Evolutionary conservation across 2,329 filamentous ascomycete genomes (phyloP).

Genomic region (Dothideomycetes sp.): DNA sequence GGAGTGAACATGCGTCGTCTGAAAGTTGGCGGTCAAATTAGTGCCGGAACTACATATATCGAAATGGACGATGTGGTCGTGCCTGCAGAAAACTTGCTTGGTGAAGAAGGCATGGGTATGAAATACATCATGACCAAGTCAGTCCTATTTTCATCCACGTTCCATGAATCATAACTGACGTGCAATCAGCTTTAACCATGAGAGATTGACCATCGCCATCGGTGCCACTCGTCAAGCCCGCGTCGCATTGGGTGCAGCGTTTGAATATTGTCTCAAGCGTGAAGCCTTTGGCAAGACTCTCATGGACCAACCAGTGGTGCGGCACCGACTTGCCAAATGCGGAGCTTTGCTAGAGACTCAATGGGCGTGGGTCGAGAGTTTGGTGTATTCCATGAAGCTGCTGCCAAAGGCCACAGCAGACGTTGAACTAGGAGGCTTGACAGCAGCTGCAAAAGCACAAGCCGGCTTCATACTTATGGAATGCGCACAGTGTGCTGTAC

Average conservation of each 20-base stretch:
- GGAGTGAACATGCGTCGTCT: conserved; percentile 61
- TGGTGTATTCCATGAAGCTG: conserved; percentile 58
- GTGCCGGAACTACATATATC: conserved; percentile 64
- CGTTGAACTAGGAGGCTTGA: conserved; percentile 59
- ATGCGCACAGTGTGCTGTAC: conserved; percentile 58
- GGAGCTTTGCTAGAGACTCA: conserved; percentile 60
- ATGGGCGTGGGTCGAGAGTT: conserved; percentile 64
- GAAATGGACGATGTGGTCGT: conserved; percentile 68
- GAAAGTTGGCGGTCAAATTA: conserved; percentile 56
- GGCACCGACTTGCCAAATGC: conserved; percentile 62
- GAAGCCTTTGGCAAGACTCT: conserved; percentile 60
- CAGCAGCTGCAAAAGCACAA: conserved; percentile 64
- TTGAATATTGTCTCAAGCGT: conserved; percentile 55
- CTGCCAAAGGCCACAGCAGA: conserved; percentile 52
- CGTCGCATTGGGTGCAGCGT: conserved; percentile 51
- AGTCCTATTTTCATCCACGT: neutral
- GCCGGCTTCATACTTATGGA: conserved; percentile 62
- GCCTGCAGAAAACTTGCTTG: conserved; percentile 60
- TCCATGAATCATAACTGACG: conserved; percentile 18
- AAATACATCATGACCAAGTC: conserved; percentile 49
- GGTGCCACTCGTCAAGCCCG: conserved; percentile 53
- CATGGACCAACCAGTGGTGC: conserved; percentile 65
- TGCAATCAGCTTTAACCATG: conserved; percentile 64
- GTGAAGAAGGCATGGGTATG: conserved; percentile 62
- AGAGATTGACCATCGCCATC: conserved; percentile 59